These are phyloP conservation scores for Favolaschia claudopus DNA, from an alignment of 768 basidiomycete genomes.

Conservation along the genomic window DNA sequence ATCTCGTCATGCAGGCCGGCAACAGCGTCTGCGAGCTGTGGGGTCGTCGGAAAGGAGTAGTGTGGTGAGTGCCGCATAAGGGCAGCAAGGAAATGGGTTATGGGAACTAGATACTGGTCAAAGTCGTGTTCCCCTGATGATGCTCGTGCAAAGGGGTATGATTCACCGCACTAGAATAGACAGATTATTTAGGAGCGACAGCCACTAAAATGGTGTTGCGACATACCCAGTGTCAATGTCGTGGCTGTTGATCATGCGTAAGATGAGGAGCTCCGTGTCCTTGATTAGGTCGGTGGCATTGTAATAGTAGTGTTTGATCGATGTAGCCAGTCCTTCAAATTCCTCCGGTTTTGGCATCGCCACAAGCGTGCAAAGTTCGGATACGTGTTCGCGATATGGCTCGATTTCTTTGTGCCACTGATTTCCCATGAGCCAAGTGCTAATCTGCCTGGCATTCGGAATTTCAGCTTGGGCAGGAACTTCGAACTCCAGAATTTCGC, in stretches of 20 bases:
- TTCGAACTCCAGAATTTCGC: no score
- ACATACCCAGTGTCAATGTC: conserved; percentile 25
- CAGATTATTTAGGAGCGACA: not conserved
- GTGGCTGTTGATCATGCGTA: conserved; percentile 20
- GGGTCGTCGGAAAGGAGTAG: not conserved
- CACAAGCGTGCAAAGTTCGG: no score
- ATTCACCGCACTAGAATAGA: conserved; percentile 28
- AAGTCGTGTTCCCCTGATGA: conserved; percentile 12
- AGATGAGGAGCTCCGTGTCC: conserved; percentile 15
- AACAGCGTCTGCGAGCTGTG: not conserved
- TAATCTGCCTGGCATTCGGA: no score
- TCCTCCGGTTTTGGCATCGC: not conserved
- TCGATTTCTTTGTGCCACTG: no score
- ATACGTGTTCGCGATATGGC: no score
- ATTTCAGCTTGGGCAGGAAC: no score
- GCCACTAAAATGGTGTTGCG: not conserved
- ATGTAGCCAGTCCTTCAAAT: not conserved
- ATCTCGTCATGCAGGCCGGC: not conserved
- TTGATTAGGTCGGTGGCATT: conserved; percentile 9
- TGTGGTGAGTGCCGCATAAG: not conserved
- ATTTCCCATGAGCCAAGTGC: no score
- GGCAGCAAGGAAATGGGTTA: conserved; percentile 17
- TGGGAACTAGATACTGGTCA: conserved; percentile 16
- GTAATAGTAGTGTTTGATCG: not conserved
- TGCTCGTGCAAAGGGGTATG: conserved; percentile 34